Base-by-base conservation (phyloP, 1,139 yeast species). In the Hyphopichia buzzinii region DNA sequence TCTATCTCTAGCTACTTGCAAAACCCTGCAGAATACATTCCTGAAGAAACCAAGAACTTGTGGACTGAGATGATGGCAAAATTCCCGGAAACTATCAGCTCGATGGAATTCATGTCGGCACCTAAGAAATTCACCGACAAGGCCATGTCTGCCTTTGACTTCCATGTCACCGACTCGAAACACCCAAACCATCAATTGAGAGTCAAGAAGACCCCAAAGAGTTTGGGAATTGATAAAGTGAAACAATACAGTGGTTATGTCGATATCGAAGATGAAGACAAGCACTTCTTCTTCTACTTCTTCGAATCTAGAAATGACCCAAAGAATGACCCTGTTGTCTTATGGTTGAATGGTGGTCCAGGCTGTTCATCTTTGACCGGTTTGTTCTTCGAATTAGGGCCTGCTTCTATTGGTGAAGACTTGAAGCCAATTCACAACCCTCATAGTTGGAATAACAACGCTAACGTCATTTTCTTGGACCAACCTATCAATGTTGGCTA, bases 181-280 rank as follows among this genome's bases (percentile, higher is more conserved):
- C 60, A 68, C 39, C 78, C 82, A 34, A 63, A 72, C 57, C 81
- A 81, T 57, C 62, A 72, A 44, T 72, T 83, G 62, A 74, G 89
- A 59, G 78, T 79, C 48, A 81, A 81, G 56, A 59, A 72, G 17
- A 65, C 72, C 17, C 85, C 87, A 11, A 71, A 70, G 42, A 65
- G 64, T 28, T 74, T 87, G 50, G 94, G 90, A 23, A 62, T 89
- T 42, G 97, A 89, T 62, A 67, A 70, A 29, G 89, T 83, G 35
- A 81, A 83, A 55, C 96, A 88, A 61, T 83, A 81, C 57, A 77
- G 94, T 30, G 97, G 97, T 39, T 89, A 89, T 61, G 74, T 89
- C 55, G 96, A 89, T 57, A 83, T 86, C 36, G 81, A 77, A 43
- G 89, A 83, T 39, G 85, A 82, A 48, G 94, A 84, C 54, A 88